phyloP scores from a whole-genome alignment of 148 eudicot species.

The Camellia granthamiana region DNA sequence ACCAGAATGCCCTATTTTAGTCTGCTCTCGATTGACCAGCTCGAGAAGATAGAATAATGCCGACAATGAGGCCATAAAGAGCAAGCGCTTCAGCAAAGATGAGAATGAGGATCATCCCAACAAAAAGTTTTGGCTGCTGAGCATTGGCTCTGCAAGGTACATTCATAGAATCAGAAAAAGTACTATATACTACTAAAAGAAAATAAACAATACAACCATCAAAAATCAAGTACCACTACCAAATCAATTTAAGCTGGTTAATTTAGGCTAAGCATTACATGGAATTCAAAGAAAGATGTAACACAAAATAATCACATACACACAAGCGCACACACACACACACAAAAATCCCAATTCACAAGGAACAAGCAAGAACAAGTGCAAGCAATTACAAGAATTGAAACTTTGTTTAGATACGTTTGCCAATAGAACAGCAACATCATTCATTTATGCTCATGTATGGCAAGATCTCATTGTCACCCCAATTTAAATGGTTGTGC shows the following conservation, averaged over 20 bases:
- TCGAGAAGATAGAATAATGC: slow-evolving; percentile 53
- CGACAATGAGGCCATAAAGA: slow-evolving; percentile 52
- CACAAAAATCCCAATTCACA: not conserved
- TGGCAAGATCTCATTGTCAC: not conserved
- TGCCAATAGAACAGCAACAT: not conserved
- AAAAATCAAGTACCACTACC: not conserved
- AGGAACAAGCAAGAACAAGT: not conserved
- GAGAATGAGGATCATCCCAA: slow-evolving; percentile 57
- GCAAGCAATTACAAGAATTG: not conserved
- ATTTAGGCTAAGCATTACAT: not conserved
- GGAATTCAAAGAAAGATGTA: not conserved
- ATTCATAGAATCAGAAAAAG: not conserved
- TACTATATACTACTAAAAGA: not conserved
- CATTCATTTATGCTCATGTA: not conserved
- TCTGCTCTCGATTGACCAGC: slow-evolving; percentile 60
- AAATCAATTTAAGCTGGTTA: not conserved
- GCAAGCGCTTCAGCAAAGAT: slow-evolving; percentile 57
- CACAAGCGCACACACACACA: no score
- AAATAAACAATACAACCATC: not conserved
- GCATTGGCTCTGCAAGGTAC: slow-evolving; percentile 45
- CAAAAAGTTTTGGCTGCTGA: slow-evolving; percentile 59
- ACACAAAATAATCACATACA: not conserved
- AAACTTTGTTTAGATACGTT: not conserved
- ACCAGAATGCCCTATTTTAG: slow-evolving; percentile 12
- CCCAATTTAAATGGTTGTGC: not conserved